Evolutionary conservation across 306 rosid genomes (phyloP), one percentile per base, ranked within the genome.

Genomic region (Psophocarpus tetragonolobus): DNA sequence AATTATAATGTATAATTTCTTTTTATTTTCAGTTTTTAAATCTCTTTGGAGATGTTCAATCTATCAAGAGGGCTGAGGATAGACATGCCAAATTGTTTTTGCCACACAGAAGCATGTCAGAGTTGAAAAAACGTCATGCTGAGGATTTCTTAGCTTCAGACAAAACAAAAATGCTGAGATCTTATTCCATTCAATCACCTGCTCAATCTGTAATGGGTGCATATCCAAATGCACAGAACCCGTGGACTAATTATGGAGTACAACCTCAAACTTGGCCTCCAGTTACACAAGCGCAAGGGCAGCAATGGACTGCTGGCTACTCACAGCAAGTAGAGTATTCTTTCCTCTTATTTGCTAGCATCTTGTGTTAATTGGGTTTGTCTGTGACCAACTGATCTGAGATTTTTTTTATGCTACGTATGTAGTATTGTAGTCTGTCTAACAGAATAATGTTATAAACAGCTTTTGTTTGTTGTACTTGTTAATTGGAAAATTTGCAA

Each of bases 251-350:
- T 83, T 92, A 94, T 83, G 92, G 96, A 36, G 87, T 27, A 64
- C 98, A 93, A 75, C 96, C 93, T 53, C 99, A 96, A 90, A 86
- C 96, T 66, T 96, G 99, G 99, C 99, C 99, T 41, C 90, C 96
- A 6, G 90, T 75, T 60, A 74, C 96, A 38, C 99, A 89, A 86
- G 88, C 94, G 65, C 99, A 88, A 85, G 98, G 93, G 50, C 98
- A 96, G 79, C 99, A 96, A 77, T 96, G 99, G 99, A 54, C 91
- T 50, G 91, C 99, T 76, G 94, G 93, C 66, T 96, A 96, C 85
- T 50, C 94, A 44, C 99, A 90, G 80, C 92, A 86, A 96, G 99
- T 96, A 78, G 32, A 61, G 63, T 73, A 48, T 50, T 2, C 26
- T 73, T 63, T 20, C 56, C 26, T 50, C 24, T 21, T 73, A 33